Conservation (phyloP, 345 rosid species). For the Excoecaria agallocha region DNA sequence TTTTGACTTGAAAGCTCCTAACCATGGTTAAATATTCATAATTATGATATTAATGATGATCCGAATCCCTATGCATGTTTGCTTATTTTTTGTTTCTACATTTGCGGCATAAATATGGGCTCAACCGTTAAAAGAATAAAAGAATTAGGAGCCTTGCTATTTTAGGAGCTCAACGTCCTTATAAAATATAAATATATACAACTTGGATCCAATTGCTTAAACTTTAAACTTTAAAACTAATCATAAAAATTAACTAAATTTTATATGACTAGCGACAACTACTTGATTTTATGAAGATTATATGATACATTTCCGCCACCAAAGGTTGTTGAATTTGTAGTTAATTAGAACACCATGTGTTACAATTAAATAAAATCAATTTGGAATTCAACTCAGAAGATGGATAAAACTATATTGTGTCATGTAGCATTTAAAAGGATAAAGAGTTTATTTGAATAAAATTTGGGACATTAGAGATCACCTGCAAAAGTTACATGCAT, state of each 20-base stretch:
- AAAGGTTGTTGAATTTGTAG: not conserved
- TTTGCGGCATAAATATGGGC: slow-evolving; percentile 32
- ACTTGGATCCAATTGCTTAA: too few species aligned
- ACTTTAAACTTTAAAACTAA: too few species aligned
- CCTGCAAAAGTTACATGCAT: too few species aligned
- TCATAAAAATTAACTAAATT: not conserved
- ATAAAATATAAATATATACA: too few species aligned
- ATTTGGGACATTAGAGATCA: too few species aligned
- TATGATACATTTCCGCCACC: not conserved
- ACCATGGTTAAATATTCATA: slow-evolving; percentile 7
- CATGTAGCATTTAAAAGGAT: too few species aligned
- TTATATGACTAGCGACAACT: not conserved
- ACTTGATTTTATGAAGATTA: not conserved
- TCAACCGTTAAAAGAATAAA: not conserved
- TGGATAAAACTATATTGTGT: too few species aligned
- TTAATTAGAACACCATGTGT: not conserved
- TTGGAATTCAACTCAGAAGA: too few species aligned
- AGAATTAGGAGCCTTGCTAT: not conserved
- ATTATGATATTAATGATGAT: not conserved
- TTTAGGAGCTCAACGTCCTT: not conserved
- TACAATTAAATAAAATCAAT: too few species aligned
- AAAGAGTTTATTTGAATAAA: too few species aligned
- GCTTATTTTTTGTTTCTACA: slow-evolving; percentile 21
- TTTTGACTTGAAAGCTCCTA: slow-evolving; percentile 24
- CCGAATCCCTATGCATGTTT: slow-evolving; percentile 36